Base-by-base conservation (phyloP, 192 early-diverging fungal species). In the Rhizophagus clarus region DNA sequence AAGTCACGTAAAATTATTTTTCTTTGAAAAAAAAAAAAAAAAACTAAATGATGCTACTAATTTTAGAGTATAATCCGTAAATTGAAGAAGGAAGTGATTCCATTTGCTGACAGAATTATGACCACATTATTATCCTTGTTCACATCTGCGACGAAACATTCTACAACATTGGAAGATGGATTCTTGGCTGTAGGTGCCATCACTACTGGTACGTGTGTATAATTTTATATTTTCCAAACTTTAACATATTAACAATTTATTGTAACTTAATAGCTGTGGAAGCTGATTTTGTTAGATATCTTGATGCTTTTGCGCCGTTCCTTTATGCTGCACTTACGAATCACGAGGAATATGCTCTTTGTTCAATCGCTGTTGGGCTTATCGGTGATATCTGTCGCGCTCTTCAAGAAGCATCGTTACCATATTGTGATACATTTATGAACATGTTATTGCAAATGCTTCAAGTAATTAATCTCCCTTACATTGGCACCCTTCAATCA, bases 331-430 rank as follows among this genome's bases (percentile, higher is more conserved):
- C 95, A 1, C 86, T 99, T 56, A 90, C 94, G 80, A 96, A 97
- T 88, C 92, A 94, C 68, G 92, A 96, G 82, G 97, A 99, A 81
- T 89, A 95, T 83, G 94, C 97, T 84, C 87, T 99, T 73, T 97
- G 96, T 83, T 88, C 91, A 17, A 97, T 99, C 79, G 95, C 97
- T 5, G 92, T 99, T 15, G 98, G 98, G n/a, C 82, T 98, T 37
- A 95, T 99, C 79, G 97, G 97, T 26, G 98, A 99, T 87, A 94
- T 99, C 80, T 96, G 95, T 87, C 94, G 98, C 60, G 89, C 93
- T 14, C 86, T 99, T 66, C 92, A 93, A 70, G 89, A 93, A 26
- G 85, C 87, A 60, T 88, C 93, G n/a, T 82, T 90, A 5, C 88
- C 90, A n/a, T 97, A 94, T 85, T 97, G 94, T 84, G 89, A 93